Percentiles rank a stretch among this genome's conserved stretches.
Conservation (phyloP, 805 yeast species). For the Candida orba region DNA sequence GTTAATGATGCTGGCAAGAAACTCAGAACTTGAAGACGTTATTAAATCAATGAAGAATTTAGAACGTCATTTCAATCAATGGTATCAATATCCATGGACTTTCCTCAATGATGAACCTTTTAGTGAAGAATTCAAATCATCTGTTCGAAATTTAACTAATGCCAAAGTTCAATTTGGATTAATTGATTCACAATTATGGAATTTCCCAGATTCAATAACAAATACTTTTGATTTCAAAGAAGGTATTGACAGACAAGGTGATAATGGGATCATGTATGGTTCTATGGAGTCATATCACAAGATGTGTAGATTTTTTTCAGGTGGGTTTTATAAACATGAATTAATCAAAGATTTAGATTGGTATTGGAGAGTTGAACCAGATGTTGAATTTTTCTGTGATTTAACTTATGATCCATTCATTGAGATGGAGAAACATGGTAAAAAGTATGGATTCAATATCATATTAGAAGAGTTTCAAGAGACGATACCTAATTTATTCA, state of each 20-base stretch:
- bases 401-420: constrained; percentile 85
- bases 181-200: constrained; percentile 58
- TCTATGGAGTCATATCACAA: constrained; percentile 76
- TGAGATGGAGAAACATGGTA: constrained; percentile 63
- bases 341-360: constrained; percentile 66
- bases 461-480: constrained; percentile 69
- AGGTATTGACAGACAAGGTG: constrained; percentile 68
- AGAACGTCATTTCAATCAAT: constrained; percentile 86
- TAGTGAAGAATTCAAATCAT: constrained; percentile 49
- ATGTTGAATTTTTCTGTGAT: constrained; percentile 85
- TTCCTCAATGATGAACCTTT: constrained; percentile 80
- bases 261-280: constrained; percentile 79
- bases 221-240: constrained; percentile 35
- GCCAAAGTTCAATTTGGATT: constrained; percentile 68
- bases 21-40: constrained; percentile 74
- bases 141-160: constrained; percentile 45
- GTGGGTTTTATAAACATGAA: constrained; percentile 75
- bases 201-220: constrained; percentile 41
- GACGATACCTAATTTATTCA: constrained; percentile 76
- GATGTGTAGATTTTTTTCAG: constrained; percentile 93
- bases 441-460: constrained; percentile 81
- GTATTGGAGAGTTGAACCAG: constrained; percentile 97
- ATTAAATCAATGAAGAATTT: constrained; percentile 61
- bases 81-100: constrained; percentile 92
- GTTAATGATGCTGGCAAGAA: constrained; percentile 76